phyloP scores from a whole-genome alignment of 257 asterid genomes.

The Apocynum venetum region DNA sequence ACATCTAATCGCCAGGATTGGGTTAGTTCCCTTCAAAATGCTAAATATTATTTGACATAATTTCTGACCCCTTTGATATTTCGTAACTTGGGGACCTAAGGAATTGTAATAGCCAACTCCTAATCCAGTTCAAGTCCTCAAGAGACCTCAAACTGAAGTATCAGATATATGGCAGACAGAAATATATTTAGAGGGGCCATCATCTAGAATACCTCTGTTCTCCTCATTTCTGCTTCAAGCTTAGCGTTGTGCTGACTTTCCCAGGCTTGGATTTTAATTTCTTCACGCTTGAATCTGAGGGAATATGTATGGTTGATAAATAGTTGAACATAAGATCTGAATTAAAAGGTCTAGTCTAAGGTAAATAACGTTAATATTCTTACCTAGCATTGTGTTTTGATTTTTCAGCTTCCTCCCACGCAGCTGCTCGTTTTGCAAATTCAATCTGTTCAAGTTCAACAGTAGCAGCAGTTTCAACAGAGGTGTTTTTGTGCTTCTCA shows the following conservation, averaged over 20 bases:
- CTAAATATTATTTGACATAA: not conserved
- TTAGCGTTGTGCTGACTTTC: constrained; percentile 89
- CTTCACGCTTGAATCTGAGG: constrained; percentile 82
- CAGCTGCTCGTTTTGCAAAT: constrained; percentile 75
- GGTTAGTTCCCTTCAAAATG: not conserved
- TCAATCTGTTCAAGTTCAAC: constrained; percentile 61
- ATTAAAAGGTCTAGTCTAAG: not conserved
- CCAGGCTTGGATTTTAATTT: constrained; percentile 90
- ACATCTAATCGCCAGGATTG: not conserved
- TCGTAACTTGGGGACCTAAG: not conserved
- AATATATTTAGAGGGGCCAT: not conserved
- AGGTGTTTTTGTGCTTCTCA: constrained; percentile 45
- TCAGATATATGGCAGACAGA: not conserved
- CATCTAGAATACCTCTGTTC: constrained; percentile 59
- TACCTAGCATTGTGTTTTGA: constrained; percentile 88
- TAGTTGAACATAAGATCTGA: not conserved
- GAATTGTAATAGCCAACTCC: not conserved
- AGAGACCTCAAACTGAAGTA: not conserved
- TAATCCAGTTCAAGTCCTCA: not conserved
- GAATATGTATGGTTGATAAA: constrained; percentile 3
- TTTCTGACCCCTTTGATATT: not conserved
- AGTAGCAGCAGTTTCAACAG: constrained; percentile 29
- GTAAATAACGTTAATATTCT: not conserved
- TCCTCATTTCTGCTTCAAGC: constrained; percentile 97
- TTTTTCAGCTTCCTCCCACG: constrained; percentile 94